Evolutionary conservation across 176 grass and related monocot species (phyloP).

Genomic region (Pharus latifolius): DNA sequence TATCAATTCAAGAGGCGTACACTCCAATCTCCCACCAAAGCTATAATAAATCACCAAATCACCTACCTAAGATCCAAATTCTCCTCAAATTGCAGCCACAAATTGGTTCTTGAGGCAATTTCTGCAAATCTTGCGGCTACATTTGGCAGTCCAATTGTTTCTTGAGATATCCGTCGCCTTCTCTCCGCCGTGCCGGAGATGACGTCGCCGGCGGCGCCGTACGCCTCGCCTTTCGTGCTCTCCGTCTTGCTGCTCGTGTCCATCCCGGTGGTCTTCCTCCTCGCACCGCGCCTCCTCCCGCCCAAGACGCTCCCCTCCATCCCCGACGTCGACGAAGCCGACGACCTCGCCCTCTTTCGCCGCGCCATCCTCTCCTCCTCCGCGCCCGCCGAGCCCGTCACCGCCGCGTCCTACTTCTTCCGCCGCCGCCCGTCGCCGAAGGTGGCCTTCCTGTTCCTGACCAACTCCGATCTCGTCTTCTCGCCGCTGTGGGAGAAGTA

Average conservation of each 20-base stretch:
- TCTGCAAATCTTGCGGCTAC: not conserved
- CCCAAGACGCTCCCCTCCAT: conserved; percentile 84
- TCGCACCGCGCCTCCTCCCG: conserved; percentile 61
- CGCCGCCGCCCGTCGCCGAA: conserved; percentile 48
- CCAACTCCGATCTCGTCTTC: conserved; percentile 69
- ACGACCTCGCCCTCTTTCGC: conserved; percentile 92
- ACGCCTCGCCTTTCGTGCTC: conserved; percentile 58
- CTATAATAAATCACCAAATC: not conserved
- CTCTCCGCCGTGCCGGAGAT: conserved; percentile 18
- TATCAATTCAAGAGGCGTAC: not conserved
- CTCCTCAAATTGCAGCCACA: too few relatives aligned
- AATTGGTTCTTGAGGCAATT: too few relatives aligned
- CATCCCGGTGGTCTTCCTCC: conserved; percentile 59
- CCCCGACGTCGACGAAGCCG: conserved; percentile 72
- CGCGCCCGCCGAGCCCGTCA: conserved; percentile 13
- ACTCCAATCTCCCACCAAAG: not conserved
- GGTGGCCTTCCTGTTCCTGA: conserved; percentile 92
- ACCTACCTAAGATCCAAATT: conserved; percentile 17
- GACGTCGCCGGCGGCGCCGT: conserved; percentile 28
- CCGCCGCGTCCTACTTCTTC: conserved; percentile 24
- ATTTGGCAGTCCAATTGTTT: too few relatives aligned
- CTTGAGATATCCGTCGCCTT: not conserved
- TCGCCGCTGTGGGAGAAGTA: conserved; percentile 87
- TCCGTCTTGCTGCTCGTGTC: conserved; percentile 57
- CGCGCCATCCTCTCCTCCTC: conserved; percentile 74